Percentiles rank a stretch among this genome's conserved stretches.
Evolutionary conservation across 305 asterid genomes (phyloP).

Genomic region (Fraxinus baroniana): DNA sequence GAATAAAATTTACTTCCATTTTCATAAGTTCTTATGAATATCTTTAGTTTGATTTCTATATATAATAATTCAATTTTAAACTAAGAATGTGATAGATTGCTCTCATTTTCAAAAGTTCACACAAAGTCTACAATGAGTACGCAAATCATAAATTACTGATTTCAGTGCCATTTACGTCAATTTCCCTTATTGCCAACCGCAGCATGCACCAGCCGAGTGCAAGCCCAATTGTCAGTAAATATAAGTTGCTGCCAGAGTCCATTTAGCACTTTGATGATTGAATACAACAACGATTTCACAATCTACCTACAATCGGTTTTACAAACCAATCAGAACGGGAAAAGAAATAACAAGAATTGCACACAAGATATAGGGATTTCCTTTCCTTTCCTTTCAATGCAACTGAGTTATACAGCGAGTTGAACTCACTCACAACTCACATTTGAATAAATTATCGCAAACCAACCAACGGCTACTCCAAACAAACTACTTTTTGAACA

Average conservation of each 20-base stretch:
- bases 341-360: not conserved
- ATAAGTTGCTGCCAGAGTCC: not conserved
- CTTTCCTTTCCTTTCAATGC: slow-evolving; percentile 14
- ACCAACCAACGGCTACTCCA: slow-evolving; percentile 33
- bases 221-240: not conserved
- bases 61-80: too few species aligned
- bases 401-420: slow-evolving; percentile 43
- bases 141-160: not conserved
- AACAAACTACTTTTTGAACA: slow-evolving; percentile 49
- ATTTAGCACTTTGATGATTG: not conserved
- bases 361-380: not conserved
- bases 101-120: too few species aligned
- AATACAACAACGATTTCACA: not conserved
- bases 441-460: slow-evolving; percentile 25
- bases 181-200: not conserved
- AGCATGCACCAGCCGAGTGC: not conserved
- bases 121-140: not conserved
- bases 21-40: too few species aligned
- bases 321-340: not conserved
- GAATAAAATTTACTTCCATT: too few species aligned
- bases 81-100: too few species aligned
- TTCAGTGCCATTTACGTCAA: not conserved
- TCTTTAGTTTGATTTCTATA: too few species aligned
- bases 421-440: slow-evolving; percentile 23
- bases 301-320: not conserved